phyloP scores from a whole-genome alignment of 306 rosid genomes.

The Alnus rubra region DNA sequence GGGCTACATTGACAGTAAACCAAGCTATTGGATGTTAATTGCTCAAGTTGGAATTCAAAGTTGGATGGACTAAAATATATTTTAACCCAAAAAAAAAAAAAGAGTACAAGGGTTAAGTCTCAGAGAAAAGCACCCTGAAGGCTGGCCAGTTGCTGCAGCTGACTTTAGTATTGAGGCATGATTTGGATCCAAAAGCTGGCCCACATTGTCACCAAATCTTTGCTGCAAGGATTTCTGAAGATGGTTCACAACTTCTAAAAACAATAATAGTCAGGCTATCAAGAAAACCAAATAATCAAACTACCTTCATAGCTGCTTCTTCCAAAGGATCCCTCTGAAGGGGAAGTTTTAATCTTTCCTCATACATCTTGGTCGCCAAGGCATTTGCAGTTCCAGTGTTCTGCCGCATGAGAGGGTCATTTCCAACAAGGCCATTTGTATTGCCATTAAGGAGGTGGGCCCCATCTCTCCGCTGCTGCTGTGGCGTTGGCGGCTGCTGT shows the following conservation, averaged over 20 bases:
- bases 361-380: constrained; percentile 90
- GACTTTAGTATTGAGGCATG: constrained; percentile 87
- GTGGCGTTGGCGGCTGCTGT: constrained; percentile 35
- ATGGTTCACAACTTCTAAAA: constrained; percentile 21
- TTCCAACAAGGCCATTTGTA: constrained; percentile 85
- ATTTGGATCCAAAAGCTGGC: constrained; percentile 83
- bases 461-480: constrained; percentile 84
- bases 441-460: constrained; percentile 75
- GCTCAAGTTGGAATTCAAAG: no score
- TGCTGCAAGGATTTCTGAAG: constrained; percentile 56
- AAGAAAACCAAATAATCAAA: constrained; percentile 25
- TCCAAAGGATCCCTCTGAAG: constrained; percentile 90
- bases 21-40: background rate
- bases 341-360: constrained; percentile 85
- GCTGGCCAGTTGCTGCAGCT: constrained; percentile 83
- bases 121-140: constrained; percentile 70
- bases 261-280: constrained; percentile 19
- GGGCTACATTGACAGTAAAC: background rate
- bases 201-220: constrained; percentile 88
- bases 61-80: no score
- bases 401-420: constrained; percentile 67
- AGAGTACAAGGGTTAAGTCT: constrained; percentile 1
- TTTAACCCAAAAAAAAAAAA: constrained; percentile 5
- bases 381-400: constrained; percentile 91
- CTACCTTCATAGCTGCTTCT: constrained; percentile 84